These are phyloP conservation scores for Pichia sp. DNA, from an alignment of 1,139 yeast genomes.

Conservation along the genomic window DNA sequence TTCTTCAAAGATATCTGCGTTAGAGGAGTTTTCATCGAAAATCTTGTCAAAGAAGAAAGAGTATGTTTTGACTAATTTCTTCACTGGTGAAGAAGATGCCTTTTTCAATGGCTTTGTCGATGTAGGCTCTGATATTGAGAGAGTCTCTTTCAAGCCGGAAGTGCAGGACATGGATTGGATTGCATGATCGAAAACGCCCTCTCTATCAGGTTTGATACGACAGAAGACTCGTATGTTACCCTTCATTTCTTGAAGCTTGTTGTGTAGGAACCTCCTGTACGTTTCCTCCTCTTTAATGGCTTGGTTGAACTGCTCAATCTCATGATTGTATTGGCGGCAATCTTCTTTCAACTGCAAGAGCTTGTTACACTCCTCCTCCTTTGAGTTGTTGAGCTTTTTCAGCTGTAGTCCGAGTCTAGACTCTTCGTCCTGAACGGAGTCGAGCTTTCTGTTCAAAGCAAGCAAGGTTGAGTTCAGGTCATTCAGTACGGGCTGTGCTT, in stretches of 20 bases:
- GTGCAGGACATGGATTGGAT: constrained; percentile 25
- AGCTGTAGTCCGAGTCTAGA: constrained; percentile 12
- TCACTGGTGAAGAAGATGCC: constrained; percentile 5
- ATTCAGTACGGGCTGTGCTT: not conserved
- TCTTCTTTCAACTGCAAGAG: constrained; percentile 12
- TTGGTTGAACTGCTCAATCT: not conserved
- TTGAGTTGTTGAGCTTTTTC: constrained; percentile 7
- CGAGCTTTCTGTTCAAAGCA: not conserved
- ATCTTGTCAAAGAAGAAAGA: constrained; percentile 75
- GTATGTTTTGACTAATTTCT: constrained; percentile 26
- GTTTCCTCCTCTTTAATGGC: constrained; percentile 39
- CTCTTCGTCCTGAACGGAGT: constrained; percentile 18
- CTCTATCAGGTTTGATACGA: constrained; percentile 59
- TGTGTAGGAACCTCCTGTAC: constrained; percentile 63
- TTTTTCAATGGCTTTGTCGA: not conserved
- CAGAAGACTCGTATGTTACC: constrained; percentile 93
- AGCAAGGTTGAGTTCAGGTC: not conserved
- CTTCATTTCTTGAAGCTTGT: constrained; percentile 74
- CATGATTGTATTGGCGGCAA: constrained; percentile 6
- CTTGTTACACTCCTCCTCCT: constrained; percentile 13
- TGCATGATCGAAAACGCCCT: constrained; percentile 17
- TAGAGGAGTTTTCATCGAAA: constrained; percentile 52
- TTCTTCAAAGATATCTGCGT: constrained; percentile 71
- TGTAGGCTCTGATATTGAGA: constrained; percentile 33
- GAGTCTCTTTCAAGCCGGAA: constrained; percentile 49